Base-by-base conservation (phyloP, 2,329 filamentous ascomycete genomes). In the Cladosporium cucumerinum region DNA sequence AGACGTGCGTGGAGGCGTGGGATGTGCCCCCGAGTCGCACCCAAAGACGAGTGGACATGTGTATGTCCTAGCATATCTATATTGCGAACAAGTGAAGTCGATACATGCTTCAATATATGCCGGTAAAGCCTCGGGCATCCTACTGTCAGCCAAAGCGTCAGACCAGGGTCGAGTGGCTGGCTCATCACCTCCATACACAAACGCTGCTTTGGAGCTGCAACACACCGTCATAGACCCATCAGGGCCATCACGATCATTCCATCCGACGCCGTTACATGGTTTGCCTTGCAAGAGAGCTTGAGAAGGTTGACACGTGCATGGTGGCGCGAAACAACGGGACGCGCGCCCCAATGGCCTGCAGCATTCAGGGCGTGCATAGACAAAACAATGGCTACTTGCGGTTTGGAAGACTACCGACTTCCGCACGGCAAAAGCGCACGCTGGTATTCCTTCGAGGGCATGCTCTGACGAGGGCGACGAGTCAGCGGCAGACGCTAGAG, bases 401-500 rank as follows among this genome's bases (percentile, higher is more conserved):
- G 55, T 57, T 12, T 39, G 43, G 21, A 28, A 43, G 48, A 16
- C 18, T 43, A 62, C 59, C 59, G 59, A 61, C 58, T 61, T 52
- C 58, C 58, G 58, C 39, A n/a, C 25, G 32, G 28, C n/a, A 57
- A 21, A 34, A 36, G 28, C 52, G n/a, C 52, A 28, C 21, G 28
- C n/a, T 43, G 52, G 21, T 36, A n/a, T 30, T 57, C 52, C 52
- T 36, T 57, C 52, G 21, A 21, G n/a, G n/a, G 28, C 52, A 34
- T 57, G 46, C 58, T 30, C 58, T 39, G 46, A 30, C 26, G 43
- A 34, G 28, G 26, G 2, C 21, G 26, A 49, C 59, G 48, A 54
- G 59, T 55, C 59, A 61, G 58, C 34, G 59, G 21, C 32, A 21
- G n/a, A 34, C 59, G 48, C 59, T 62, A 62, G 48, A 62, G 48